These are phyloP conservation scores for Coemansia sp. DNA, from an alignment of 192 early-diverging fungal genomes.

Conservation along the genomic window DNA sequence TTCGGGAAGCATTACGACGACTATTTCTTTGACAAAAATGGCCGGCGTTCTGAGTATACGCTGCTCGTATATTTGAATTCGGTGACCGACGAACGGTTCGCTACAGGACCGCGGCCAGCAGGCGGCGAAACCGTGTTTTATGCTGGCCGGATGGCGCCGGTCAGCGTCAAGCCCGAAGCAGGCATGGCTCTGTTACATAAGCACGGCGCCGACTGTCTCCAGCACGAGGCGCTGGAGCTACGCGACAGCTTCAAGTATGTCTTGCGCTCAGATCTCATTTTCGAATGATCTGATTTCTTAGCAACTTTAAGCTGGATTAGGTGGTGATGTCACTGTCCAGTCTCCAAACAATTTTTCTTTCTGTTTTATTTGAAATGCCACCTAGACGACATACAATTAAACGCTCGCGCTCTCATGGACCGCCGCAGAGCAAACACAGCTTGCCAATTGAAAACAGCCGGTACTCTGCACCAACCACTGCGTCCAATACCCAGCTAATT, in stretches of 20 bases:
- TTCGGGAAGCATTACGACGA: slow-evolving; percentile 66
- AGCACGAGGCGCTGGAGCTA: slow-evolving; percentile 59
- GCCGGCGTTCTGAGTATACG: slow-evolving; percentile 58
- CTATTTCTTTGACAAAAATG: slow-evolving; percentile 49
- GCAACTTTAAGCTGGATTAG: neutral
- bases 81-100: slow-evolving; percentile 36
- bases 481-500: slow-evolving; percentile 36
- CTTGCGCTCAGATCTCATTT: slow-evolving; percentile 59
- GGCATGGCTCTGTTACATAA: slow-evolving; percentile 60
- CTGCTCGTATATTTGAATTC: slow-evolving; percentile 59
- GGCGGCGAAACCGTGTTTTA: slow-evolving; percentile 55
- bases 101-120: slow-evolving; percentile 17
- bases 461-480: neutral
- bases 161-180: slow-evolving; percentile 55
- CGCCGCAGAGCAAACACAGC: neutral
- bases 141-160: slow-evolving; percentile 50
- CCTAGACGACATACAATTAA: slow-evolving; percentile 11
- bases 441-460: neutral
- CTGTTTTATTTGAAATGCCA: slow-evolving; percentile 3
- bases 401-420: slow-evolving; percentile 30
- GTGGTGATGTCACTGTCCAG: neutral
- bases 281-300: slow-evolving; percentile 16
- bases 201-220: slow-evolving; percentile 61
- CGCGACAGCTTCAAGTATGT: slow-evolving; percentile 59
- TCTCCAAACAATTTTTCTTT: neutral